Percentiles rank a stretch among this genome's conserved stretches.
Evolutionary conservation across 495 filamentous ascomycete genomes (phyloP).

Genomic region (Haplographium delicatum): DNA sequence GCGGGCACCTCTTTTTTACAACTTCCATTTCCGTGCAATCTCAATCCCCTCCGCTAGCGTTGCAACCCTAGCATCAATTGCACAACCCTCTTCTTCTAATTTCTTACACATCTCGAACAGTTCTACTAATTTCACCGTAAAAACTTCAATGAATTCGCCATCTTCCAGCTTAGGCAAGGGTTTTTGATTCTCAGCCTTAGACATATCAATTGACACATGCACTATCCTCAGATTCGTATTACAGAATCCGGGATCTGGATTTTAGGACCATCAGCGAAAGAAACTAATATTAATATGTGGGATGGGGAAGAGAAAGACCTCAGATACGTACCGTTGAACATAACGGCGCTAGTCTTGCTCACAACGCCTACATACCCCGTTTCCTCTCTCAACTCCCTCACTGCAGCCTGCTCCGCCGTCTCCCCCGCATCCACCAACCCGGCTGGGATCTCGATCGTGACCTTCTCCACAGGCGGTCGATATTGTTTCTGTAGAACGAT

Average conservation of each 20-base stretch:
- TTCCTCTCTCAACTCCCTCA: slow-evolving; percentile 90
- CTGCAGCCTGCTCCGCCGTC: slow-evolving; percentile 69
- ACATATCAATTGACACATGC: slow-evolving; percentile 74
- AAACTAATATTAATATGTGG: too few species aligned
- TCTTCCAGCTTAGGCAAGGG: slow-evolving; percentile 75
- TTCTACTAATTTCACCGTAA: slow-evolving; percentile 59
- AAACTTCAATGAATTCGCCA: slow-evolving; percentile 87
- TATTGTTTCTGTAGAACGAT: slow-evolving; percentile 86
- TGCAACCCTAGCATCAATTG: slow-evolving; percentile 80
- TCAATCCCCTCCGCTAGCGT: slow-evolving; percentile 84
- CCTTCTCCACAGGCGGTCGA: slow-evolving; percentile 73
- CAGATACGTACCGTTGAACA: slow-evolving; percentile 66
- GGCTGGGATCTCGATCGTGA: slow-evolving; percentile 79
- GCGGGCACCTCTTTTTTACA: too few species aligned
- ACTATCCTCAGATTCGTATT: slow-evolving; percentile 85
- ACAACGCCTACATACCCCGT: slow-evolving; percentile 80
- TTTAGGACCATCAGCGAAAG: slow-evolving; percentile 27
- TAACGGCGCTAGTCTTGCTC: slow-evolving; percentile 62
- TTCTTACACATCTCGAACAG: slow-evolving; percentile 64
- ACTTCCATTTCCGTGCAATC: slow-evolving; percentile 52
- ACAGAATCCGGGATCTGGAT: slow-evolving; percentile 68
- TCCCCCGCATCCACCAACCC: slow-evolving; percentile 82
- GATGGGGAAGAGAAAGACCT: too few species aligned
- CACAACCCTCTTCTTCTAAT: slow-evolving; percentile 69
- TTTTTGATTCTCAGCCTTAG: slow-evolving; percentile 57